Conservation (phyloP, 1,139 yeast species). For the Hemisphaericaspora xylanilytica region DNA sequence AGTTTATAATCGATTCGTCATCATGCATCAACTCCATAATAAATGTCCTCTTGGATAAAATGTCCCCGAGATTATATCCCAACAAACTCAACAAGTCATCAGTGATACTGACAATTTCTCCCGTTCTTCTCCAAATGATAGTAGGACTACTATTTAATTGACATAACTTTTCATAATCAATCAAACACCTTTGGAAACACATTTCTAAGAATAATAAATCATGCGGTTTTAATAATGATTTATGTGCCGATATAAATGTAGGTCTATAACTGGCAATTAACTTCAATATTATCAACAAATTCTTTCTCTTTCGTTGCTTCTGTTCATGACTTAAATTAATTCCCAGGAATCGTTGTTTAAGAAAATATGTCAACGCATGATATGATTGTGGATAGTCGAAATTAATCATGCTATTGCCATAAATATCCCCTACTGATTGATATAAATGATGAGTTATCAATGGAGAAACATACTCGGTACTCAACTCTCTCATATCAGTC, state of each 20-base stretch:
- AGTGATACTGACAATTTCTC: constrained; percentile 70
- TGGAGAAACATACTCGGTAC: constrained; percentile 48
- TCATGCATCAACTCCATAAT: constrained; percentile 51
- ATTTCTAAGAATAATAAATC: constrained; percentile 66
- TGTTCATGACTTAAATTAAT: constrained; percentile 29
- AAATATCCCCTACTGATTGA: constrained; percentile 64
- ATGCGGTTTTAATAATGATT: constrained; percentile 58
- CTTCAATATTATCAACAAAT: constrained; percentile 54
- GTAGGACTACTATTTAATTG: constrained; percentile 65
- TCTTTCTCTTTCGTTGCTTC: constrained; percentile 39
- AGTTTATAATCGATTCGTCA: constrained; percentile 44
- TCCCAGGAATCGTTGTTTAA: constrained; percentile 53
- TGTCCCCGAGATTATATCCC: constrained; percentile 50
- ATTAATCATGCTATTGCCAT: constrained; percentile 51
- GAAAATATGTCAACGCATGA: constrained; percentile 56
- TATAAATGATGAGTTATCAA: constrained; percentile 57
- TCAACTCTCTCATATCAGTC: constrained; percentile 1
- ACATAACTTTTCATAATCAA: constrained; percentile 63
- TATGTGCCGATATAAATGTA: constrained; percentile 70
- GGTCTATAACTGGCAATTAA: constrained; percentile 71
- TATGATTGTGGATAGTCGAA: constrained; percentile 70
- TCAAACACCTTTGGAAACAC: constrained; percentile 63
- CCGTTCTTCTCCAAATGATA: constrained; percentile 75
- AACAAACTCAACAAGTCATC: constrained; percentile 64
- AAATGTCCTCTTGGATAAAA: constrained; percentile 52